phyloP scores from a whole-genome alignment of 2,329 filamentous ascomycete species.

The Colletotrichum plurivorum region DNA sequence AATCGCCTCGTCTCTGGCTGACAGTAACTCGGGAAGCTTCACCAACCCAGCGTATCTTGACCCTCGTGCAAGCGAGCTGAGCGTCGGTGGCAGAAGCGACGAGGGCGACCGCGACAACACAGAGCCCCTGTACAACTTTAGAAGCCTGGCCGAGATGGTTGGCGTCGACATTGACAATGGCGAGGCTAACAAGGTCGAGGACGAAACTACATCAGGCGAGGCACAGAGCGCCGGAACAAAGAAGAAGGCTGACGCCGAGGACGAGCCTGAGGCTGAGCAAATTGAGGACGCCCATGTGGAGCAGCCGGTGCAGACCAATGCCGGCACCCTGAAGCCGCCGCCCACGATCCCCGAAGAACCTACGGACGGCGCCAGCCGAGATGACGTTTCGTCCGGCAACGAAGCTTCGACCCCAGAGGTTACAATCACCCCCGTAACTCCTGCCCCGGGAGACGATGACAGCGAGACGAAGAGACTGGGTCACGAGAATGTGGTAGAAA shows the following conservation, averaged over 20 bases:
- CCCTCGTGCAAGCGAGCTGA: slow-evolving; percentile 69
- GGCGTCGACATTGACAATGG: slow-evolving; percentile 71
- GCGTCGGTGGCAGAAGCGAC: slow-evolving; percentile 62
- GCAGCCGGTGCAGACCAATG: slow-evolving; percentile 41
- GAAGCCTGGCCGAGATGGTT: slow-evolving; percentile 88
- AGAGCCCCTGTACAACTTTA: slow-evolving; percentile 93
- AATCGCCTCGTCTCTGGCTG: slow-evolving; percentile 81
- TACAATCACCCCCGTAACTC: slow-evolving; percentile 66
- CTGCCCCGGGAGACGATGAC: slow-evolving; percentile 52
- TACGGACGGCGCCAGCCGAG: slow-evolving; percentile 43
- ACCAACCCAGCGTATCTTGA: slow-evolving; percentile 54
- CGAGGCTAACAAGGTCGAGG: slow-evolving; percentile 53
- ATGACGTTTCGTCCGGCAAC: slow-evolving; percentile 34
- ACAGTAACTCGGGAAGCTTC: slow-evolving; percentile 73
- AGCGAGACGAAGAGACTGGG: slow-evolving; percentile 61
- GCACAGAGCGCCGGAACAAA: slow-evolving; percentile 37
- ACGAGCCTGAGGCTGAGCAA: slow-evolving; percentile 50
- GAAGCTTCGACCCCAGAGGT: slow-evolving; percentile 56
- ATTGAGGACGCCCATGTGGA: slow-evolving; percentile 48
- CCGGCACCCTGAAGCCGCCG: slow-evolving; percentile 30
- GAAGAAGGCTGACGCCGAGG: slow-evolving; percentile 53
- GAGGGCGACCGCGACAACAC: slow-evolving; percentile 67
- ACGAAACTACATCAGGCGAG: slow-evolving; percentile 45
- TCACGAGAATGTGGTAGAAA: slow-evolving; percentile 54
- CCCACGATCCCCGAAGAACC: slow-evolving; percentile 45